Evolutionary conservation across 169 alveolate genomes (phyloP), one percentile per base, ranked within the genome.

Genomic region (Eimeria necatrix): DNA sequence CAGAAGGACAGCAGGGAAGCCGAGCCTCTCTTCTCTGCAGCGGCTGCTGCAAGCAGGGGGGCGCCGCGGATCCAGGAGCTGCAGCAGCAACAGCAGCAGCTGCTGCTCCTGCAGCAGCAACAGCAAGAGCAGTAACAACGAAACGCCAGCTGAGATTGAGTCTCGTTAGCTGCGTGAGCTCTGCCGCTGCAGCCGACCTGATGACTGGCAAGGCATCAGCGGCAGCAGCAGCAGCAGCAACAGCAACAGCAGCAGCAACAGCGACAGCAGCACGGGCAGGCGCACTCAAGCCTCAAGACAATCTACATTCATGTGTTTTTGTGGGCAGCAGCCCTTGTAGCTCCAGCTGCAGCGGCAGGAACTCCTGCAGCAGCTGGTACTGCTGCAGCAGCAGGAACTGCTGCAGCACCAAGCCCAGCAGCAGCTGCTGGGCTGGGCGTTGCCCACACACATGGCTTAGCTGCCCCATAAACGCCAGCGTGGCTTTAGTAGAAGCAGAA

Each of bases 31-130:
- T 32, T 32, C 41, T 32, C 2, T 32, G 41, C 64, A 56, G 64
- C 64, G 18, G 64, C 64, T 56, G 64, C 64, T 9, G 64, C 64
- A 16, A 56, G 64, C 64, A 16, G 10, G 64, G 10, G 64, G 18
- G 64, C 14, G 76, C 76, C 26, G 32, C 26, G 8, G 76, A 9
- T 12, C 26, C 46, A 64, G 76, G 14, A 64, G 76, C 46, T 18
- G 32, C 76, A 64, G 76, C 76, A 64, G 76, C 76, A 64, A n/a
- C 76, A 64, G 76, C 76, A 64, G 32, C 46, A 64, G 76, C 46
- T 12, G 64, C 64, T 12, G 64, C 64, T 56, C n/a, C 64, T 56
- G 64, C 64, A 12, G 64, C 64, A 12, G 64, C 64, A 12, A 16
- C 18, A 12, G 64, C 64, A 56, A 56, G 68, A 56, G 68, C 22